phyloP scores from a whole-genome alignment of 495 filamentous ascomycete genomes.

The Aspergillus indologenus region DNA sequence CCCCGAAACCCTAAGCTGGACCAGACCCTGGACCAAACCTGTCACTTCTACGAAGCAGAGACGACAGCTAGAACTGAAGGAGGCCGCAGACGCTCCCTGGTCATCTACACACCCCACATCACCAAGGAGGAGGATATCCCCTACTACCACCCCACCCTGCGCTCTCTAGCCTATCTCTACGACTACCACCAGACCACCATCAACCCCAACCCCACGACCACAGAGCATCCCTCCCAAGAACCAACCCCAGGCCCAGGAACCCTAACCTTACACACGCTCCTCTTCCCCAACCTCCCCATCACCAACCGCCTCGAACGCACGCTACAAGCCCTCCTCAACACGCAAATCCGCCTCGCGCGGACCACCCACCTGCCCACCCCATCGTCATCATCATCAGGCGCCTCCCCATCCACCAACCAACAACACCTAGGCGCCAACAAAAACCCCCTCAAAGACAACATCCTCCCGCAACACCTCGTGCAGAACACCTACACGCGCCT shows the following conservation, averaged over 20 bases:
- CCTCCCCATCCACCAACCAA: slow-evolving; percentile 30
- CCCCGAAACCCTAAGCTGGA: slow-evolving; percentile 79
- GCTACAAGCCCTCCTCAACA: slow-evolving; percentile 63
- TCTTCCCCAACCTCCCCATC: slow-evolving; percentile 28
- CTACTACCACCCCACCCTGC: slow-evolving; percentile 80
- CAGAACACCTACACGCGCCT: slow-evolving; percentile 82
- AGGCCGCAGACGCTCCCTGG: slow-evolving; percentile 44
- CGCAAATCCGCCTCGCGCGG: slow-evolving; percentile 73
- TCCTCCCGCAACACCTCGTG: slow-evolving; percentile 68
- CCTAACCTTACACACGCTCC: slow-evolving; percentile 31
- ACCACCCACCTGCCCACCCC: slow-evolving; percentile 38
- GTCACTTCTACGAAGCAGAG: slow-evolving; percentile 56
- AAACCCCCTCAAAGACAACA: slow-evolving; percentile 60
- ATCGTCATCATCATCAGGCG: too few species aligned
- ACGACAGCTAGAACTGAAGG: slow-evolving; percentile 11
- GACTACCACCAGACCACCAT: slow-evolving; percentile 35
- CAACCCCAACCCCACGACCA: neutral
- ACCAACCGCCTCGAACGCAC: slow-evolving; percentile 63
- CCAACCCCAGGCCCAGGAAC: slow-evolving; percentile 21
- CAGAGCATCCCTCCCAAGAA: neutral
- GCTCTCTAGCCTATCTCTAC: slow-evolving; percentile 71
- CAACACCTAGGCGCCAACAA: slow-evolving; percentile 39
- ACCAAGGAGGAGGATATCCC: slow-evolving; percentile 60
- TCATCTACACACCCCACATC: slow-evolving; percentile 79
- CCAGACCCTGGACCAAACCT: slow-evolving; percentile 71